A percentile compares a stretch with the other conserved stretches of the same genome.
Evolutionary conservation across 352 stramenopile genomes (phyloP).

Genomic region (Globisporangium canariense): DNA sequence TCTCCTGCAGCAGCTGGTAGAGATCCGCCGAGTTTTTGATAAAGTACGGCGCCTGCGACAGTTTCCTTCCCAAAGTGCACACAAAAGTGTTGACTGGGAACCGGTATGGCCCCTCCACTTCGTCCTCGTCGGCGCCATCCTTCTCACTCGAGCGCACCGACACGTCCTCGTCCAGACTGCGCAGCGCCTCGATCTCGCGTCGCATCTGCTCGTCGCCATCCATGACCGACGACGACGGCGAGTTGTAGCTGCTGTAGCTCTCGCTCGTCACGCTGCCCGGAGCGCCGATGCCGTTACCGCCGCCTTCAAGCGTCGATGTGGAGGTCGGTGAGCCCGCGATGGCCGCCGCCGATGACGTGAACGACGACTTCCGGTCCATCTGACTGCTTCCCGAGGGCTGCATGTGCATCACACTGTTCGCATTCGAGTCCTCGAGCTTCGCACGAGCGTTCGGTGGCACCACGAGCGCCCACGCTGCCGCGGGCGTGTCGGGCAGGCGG

Average conservation of each 20-base stretch:
- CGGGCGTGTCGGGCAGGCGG: slow-evolving; percentile 63
- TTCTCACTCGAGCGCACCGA: slow-evolving; percentile 27
- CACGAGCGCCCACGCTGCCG: slow-evolving; percentile 77
- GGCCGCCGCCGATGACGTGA: slow-evolving; percentile 7
- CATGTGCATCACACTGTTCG: slow-evolving; percentile 6
- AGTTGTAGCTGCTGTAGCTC: slow-evolving; percentile 14
- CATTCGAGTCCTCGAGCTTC: slow-evolving; percentile 50
- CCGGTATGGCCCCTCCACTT: slow-evolving; percentile 49
- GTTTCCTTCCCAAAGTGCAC: slow-evolving; percentile 76
- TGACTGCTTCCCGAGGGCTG: slow-evolving; percentile 2
- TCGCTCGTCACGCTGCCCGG: slow-evolving; percentile 20
- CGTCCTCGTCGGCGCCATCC: background rate
- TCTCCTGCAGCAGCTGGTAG: slow-evolving; percentile 80
- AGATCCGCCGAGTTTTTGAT: slow-evolving; percentile 87
- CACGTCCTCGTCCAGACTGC: slow-evolving; percentile 23
- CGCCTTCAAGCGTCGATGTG: slow-evolving; percentile 10
- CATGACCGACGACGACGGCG: slow-evolving; percentile 9
- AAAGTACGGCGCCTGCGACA: slow-evolving; percentile 82
- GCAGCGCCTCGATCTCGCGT: slow-evolving; percentile 17
- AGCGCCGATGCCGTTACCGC: background rate
- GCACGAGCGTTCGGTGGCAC: slow-evolving; percentile 51
- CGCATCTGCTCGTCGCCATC: slow-evolving; percentile 21
- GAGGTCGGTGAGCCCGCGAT: slow-evolving; percentile 4
- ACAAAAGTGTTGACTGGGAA: slow-evolving; percentile 86
- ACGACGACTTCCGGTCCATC: slow-evolving; percentile 5